phyloP scores from a whole-genome alignment of 1,284 basidiomycete species.

The Amylostereum areolatum region DNA sequence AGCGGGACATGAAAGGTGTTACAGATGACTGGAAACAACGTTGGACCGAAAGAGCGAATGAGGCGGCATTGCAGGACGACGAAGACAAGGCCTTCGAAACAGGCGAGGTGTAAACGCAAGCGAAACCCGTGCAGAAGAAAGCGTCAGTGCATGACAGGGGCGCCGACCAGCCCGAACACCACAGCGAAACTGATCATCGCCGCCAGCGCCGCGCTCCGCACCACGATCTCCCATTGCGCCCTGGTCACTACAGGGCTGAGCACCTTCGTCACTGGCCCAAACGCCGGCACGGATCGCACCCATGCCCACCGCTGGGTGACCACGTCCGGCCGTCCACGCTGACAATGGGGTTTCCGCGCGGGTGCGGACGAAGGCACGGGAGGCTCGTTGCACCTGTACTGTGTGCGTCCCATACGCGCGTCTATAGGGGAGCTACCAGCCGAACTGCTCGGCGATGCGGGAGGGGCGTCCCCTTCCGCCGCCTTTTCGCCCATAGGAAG shows the following conservation, averaged over 20 bases:
- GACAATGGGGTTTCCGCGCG: conserved; percentile 3
- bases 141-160: conserved; percentile 17
- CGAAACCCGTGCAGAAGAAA: too few species aligned
- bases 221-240: conserved; percentile 71
- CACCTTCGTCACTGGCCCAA: conserved; percentile 63
- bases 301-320: not conserved
- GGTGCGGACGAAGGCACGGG: conserved; percentile 1
- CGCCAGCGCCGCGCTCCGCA: conserved; percentile 33
- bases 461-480: not conserved
- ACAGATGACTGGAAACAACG: too few species aligned
- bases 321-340: conserved; percentile 1
- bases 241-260: conserved; percentile 64
- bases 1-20: too few species aligned
- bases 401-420: conserved; percentile 16
- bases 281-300: conserved; percentile 58
- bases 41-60: too few species aligned
- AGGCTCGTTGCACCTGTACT: conserved; percentile 23
- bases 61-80: too few species aligned
- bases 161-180: conserved; percentile 24
- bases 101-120: too few species aligned
- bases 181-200: conserved; percentile 22
- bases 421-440: conserved; percentile 12
- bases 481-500: conserved; percentile 8
- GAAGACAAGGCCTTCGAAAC: too few species aligned
- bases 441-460: conserved; percentile 1